Percentiles rank a stretch among this genome's conserved stretches.
Evolutionary conservation across 345 rosid genomes (phyloP).

Genomic region (Mangifera indica): DNA sequence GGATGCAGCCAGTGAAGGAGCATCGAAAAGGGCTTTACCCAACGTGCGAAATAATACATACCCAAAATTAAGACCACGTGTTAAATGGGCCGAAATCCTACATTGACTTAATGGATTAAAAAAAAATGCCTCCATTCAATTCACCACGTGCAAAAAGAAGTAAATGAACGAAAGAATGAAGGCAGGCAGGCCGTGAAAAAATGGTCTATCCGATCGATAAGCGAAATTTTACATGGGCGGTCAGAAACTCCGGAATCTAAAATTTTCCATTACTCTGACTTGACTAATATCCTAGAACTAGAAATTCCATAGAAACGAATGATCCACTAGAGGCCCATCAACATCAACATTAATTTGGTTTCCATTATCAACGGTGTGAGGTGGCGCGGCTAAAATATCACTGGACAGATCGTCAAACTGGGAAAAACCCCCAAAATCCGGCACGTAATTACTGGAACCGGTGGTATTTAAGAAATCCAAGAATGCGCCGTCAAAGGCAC

Average conservation of each 20-base stretch:
- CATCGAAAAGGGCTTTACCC: too few relatives aligned
- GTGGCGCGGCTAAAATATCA: constrained; percentile 35
- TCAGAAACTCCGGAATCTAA: constrained; percentile 20
- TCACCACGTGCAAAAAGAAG: neutral
- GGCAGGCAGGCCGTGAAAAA: constrained; percentile 18
- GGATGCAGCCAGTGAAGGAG: too few relatives aligned
- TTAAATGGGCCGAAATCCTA: neutral
- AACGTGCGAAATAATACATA: neutral
- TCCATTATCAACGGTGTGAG: constrained; percentile 26
- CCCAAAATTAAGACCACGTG: neutral
- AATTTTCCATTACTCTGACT: constrained; percentile 21
- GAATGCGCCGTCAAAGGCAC: constrained; percentile 24
- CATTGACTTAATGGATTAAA: neutral
- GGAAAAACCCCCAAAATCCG: constrained; percentile 51
- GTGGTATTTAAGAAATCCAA: constrained; percentile 28
- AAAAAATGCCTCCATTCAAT: neutral
- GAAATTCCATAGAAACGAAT: constrained; percentile 66
- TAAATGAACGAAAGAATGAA: neutral
- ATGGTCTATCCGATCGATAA: constrained; percentile 6
- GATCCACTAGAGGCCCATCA: constrained; percentile 32
- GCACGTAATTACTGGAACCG: constrained; percentile 29
- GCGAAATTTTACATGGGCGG: neutral
- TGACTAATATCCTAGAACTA: neutral
- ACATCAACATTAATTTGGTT: constrained; percentile 40
- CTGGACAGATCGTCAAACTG: constrained; percentile 48